phyloP scores from a whole-genome alignment of 2,329 filamentous ascomycete species.

The Hypoxylon sp. region DNA sequence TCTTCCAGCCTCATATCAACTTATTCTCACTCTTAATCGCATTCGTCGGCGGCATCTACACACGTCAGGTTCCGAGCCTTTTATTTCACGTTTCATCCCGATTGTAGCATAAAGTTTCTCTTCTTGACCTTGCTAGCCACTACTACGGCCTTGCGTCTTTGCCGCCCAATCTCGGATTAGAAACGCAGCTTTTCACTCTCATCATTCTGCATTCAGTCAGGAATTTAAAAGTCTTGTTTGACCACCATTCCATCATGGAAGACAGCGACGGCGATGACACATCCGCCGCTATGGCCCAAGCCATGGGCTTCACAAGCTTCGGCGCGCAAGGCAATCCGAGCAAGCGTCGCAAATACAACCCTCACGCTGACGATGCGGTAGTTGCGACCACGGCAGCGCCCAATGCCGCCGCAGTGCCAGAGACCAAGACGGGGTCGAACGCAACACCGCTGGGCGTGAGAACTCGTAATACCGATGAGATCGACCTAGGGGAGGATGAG shows the following conservation, averaged over 20 bases:
- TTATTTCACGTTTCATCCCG: not conserved
- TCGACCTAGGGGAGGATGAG: slow-evolving; percentile 56
- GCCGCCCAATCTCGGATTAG: not conserved
- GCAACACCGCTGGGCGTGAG: slow-evolving; percentile 55
- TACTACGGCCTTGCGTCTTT: not conserved
- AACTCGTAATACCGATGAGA: slow-evolving; percentile 59
- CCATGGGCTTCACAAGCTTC: slow-evolving; percentile 81
- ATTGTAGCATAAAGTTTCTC: not conserved
- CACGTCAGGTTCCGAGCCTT: not conserved
- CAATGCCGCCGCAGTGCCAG: slow-evolving; percentile 33
- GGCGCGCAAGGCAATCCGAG: slow-evolving; percentile 64
- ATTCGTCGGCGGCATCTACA: not conserved
- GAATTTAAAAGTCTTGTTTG: too few species aligned
- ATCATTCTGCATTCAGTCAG: not conserved
- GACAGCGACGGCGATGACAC: slow-evolving; percentile 46
- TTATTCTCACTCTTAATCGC: not conserved
- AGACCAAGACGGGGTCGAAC: slow-evolving; percentile 51
- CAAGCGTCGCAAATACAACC: slow-evolving; percentile 77
- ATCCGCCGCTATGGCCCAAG: slow-evolving; percentile 69
- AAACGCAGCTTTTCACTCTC: not conserved
- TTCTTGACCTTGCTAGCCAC: not conserved
- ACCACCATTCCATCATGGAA: slow-evolving; percentile 46
- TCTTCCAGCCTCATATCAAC: not conserved
- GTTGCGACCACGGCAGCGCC: slow-evolving; percentile 51
- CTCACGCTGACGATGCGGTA: slow-evolving; percentile 55